Evolutionary conservation across 2,329 filamentous ascomycete genomes (phyloP), one percentile per base, ranked within the genome.

Genomic region (Rutstroemia sp.): DNA sequence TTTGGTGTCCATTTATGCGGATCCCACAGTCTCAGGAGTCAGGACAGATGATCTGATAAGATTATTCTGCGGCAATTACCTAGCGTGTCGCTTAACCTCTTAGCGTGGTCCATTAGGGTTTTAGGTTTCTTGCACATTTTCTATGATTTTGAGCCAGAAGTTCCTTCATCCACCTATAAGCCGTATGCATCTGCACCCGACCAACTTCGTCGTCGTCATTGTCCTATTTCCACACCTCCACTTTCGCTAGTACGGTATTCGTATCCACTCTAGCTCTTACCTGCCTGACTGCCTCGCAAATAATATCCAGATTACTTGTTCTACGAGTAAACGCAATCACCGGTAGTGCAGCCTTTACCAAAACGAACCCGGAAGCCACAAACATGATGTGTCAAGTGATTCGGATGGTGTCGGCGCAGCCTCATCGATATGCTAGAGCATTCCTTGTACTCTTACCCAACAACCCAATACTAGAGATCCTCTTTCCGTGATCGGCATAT

Each of bases 11-110:
- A 41, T 41, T 41, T 41, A 41, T 41, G 38, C 12, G 38, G 38
- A 41, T 41, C 38, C 10, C 6, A 27, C 25, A 7, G 25, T 23
- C 23, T 23, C 23, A 23, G 3, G 23, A 23, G 3, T 23, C 23
- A 23, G 23, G 23, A 23, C 19, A 44, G 41, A 50, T 50, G 48
- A 52, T 52, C 49, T 52, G 49, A 52, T 52, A 52, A 52, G 38
- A 44, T 19, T 18, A 44, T 19, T 23, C 21, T 23, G 9, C 41
- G n/a, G 18, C 18, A 5, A 44, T 21, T 44, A 23, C 41, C 12
- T 44, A 44, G 41, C 6, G 16, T 21, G 4, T 19, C 18, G 21
- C 16, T 23, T 12, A 19, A 44, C 2, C n/a, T 44, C 21, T 44
- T 44, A 21, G 21, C 9, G 21, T 14, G 9, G 5, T 19, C n/a